Conservation (phyloP, 2,329 filamentous ascomycete species). For the Diaporthe vaccinii region DNA sequence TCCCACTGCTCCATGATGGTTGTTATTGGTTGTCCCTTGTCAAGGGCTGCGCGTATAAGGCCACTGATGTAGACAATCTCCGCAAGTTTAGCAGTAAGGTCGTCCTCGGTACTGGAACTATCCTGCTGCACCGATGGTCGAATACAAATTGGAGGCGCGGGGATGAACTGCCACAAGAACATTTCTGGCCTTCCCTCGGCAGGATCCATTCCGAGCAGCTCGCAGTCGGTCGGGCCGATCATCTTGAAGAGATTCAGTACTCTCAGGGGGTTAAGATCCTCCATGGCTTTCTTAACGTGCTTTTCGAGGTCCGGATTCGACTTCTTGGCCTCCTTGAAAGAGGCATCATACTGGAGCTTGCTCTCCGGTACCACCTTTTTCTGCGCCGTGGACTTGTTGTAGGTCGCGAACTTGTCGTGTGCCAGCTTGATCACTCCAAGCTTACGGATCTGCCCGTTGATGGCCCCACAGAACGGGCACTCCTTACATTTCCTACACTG, state of each 20-base stretch:
- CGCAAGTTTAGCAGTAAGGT: slow-evolving; percentile 95
- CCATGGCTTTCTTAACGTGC: slow-evolving; percentile 90
- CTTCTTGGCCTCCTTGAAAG: slow-evolving; percentile 84
- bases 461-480: slow-evolving; percentile 83
- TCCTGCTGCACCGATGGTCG: slow-evolving; percentile 95
- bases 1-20: slow-evolving; percentile 99
- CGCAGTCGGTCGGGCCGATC: slow-evolving; percentile 87
- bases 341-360: slow-evolving; percentile 88
- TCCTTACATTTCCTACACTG: slow-evolving; percentile 88
- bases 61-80: slow-evolving; percentile 96
- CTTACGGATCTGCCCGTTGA: slow-evolving; percentile 95
- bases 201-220: slow-evolving; percentile 90
- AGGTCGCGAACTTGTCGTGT: slow-evolving; percentile 92
- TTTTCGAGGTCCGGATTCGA: slow-evolving; percentile 88
- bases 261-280: slow-evolving; percentile 91
- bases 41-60: slow-evolving; percentile 84
- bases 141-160: slow-evolving; percentile 93
- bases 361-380: slow-evolving; percentile 86
- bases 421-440: slow-evolving; percentile 92
- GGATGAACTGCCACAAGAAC: slow-evolving; percentile 97
- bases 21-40: slow-evolving; percentile 85
- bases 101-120: slow-evolving; percentile 93
- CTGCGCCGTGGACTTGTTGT: slow-evolving; percentile 87
- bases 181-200: slow-evolving; percentile 91
- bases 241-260: slow-evolving; percentile 93